These are phyloP conservation scores for Grigorovia jiainica DNA, from an alignment of 805 yeast species.

Conservation along the genomic window DNA sequence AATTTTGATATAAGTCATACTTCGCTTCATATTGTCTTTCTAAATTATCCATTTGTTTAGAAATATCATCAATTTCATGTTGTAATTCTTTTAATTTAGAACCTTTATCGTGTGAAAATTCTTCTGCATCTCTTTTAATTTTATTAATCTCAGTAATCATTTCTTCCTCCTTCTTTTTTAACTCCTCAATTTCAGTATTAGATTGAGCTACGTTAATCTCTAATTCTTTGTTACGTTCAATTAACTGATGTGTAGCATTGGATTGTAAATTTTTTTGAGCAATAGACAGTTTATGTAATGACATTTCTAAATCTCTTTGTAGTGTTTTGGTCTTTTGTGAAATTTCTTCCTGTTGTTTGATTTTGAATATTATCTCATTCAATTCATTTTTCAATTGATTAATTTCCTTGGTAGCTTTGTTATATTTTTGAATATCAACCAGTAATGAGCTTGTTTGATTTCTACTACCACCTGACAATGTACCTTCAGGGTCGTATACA, in stretches of 20 bases:
- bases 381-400: conserved; percentile 37
- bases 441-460: conserved; percentile 49
- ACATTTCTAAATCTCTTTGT: conserved; percentile 49
- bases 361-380: conserved; percentile 29
- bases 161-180: conserved; percentile 13
- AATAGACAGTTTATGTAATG: conserved; percentile 48
- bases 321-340: conserved; percentile 43
- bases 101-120: conserved; percentile 71
- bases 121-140: conserved; percentile 70
- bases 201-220: conserved; percentile 38
- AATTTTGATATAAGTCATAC: conserved; percentile 48
- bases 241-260: conserved; percentile 47
- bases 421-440: conserved; percentile 56
- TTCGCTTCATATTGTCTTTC: conserved; percentile 36
- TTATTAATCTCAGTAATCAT: conserved; percentile 8
- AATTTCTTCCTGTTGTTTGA: conserved; percentile 35
- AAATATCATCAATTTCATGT: conserved; percentile 38
- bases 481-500: conserved; percentile 91
- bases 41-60: conserved; percentile 26
- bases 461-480: conserved; percentile 90
- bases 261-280: conserved; percentile 46
- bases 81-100: conserved; percentile 62
- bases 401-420: conserved; percentile 34
- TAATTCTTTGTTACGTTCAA: conserved; percentile 40
- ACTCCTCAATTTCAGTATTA: conserved; percentile 29